Base-by-base conservation (phyloP, 2,329 filamentous ascomycete species). In the Mollisiaceae sp. region DNA sequence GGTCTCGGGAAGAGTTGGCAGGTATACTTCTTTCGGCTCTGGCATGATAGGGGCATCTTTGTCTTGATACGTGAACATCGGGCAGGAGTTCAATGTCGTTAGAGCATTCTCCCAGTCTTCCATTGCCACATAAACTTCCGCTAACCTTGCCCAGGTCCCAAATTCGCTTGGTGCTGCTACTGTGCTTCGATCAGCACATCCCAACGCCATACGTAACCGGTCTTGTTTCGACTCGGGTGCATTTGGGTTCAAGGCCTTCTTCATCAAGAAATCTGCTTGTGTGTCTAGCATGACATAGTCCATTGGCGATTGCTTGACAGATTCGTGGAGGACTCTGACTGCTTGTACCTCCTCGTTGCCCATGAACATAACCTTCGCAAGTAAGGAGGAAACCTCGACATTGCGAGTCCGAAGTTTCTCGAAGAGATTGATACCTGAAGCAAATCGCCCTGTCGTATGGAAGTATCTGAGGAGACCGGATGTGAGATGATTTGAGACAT, bases 1-100 rank as follows among this genome's bases (percentile, higher is more conserved):
- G 20, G 92, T 97, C 78, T 98, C 95, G 0, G 91, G 86, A 60
- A 98, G 84, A 18, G 94, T 91, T 0, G 95, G 95, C 15, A 99
- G 85, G 71, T 91, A 88, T 50, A 98, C 91, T 63, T 93, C 91
- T 73, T 91, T 90, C 0, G 95, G 94, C 75, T 97, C 93, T 1
- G 95, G 95, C 91, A 98, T 94, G 66, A 95, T 81, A 3, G 95
- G 95, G 6, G 93, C 91, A 77, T 99, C 95, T 78, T 97, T 98
- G 79, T 99, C 95, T 79, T 98, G 95, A 78, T 99, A 98, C 8
- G 95, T 99, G 78, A 99, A 99, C 95, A 99, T 99, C 9, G 95
- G 95, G 78, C 95, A 99, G 20, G 95, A 99, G 80, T 99, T 99
- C 60, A 99, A 85, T 4, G 95, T 98, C 5, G 97, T 89, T 27